phyloP scores from a whole-genome alignment of 768 basidiomycete species.

The Rhizopogon sp. region DNA sequence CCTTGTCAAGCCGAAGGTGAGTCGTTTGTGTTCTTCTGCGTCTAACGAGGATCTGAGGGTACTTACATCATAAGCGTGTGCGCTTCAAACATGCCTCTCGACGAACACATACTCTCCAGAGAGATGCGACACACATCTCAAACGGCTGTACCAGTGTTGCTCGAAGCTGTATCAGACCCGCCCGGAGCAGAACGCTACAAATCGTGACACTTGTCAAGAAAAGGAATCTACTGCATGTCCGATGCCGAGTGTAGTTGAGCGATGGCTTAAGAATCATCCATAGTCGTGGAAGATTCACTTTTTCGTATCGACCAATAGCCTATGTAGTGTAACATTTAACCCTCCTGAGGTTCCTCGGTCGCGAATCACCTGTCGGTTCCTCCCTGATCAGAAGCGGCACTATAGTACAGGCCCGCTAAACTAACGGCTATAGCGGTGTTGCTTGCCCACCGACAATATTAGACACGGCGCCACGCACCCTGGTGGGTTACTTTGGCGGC shows the following conservation, averaged over 20 bases:
- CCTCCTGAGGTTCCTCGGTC: too few species aligned
- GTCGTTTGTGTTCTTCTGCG: background rate
- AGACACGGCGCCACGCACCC: too few species aligned
- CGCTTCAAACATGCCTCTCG: conserved; percentile 56
- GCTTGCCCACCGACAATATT: too few species aligned
- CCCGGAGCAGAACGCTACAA: conserved; percentile 2
- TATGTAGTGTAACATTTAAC: too few species aligned
- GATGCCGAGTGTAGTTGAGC: conserved; percentile 40
- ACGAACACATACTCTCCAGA: conserved; percentile 63
- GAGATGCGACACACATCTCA: conserved; percentile 48
- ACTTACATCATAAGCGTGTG: conserved; percentile 44
- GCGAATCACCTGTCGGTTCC: too few species aligned
- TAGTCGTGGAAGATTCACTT: background rate
- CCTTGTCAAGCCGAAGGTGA: background rate
- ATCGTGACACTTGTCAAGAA: conserved; percentile 16
- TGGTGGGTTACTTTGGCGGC: too few species aligned
- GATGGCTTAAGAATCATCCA: conserved; percentile 57
- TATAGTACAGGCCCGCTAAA: too few species aligned
- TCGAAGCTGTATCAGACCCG: conserved; percentile 44
- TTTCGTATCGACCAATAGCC: too few species aligned
- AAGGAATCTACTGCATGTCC: conserved; percentile 60
- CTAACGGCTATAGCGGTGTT: too few species aligned
- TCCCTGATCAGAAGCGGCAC: too few species aligned
- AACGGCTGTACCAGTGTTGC: conserved; percentile 60
- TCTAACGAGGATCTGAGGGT: background rate